Evolutionary conservation across 108 stramenopile genomes (phyloP).

Genomic region (Skeletonema menzelii): DNA sequence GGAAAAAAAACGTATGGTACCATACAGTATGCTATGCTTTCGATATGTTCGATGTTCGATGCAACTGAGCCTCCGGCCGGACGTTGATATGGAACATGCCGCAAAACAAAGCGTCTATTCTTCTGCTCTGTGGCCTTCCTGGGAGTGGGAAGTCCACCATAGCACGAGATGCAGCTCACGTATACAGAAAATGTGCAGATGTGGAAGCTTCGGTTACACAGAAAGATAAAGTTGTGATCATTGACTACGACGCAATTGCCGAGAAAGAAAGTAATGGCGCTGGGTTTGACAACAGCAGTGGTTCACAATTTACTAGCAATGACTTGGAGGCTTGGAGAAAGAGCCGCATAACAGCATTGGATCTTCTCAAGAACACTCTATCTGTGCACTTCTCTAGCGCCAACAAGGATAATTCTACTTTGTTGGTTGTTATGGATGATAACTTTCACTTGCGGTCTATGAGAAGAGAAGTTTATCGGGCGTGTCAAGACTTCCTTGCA

Average conservation of each 20-base stretch:
- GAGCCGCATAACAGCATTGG: constrained; percentile 53
- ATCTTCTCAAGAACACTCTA: constrained; percentile 46
- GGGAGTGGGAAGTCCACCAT: constrained; percentile 72
- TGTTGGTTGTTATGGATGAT: constrained; percentile 76
- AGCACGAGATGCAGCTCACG: constrained; percentile 21
- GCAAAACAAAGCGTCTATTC: constrained; percentile 24
- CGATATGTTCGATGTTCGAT: too few species aligned
- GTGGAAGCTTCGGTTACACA: neutral
- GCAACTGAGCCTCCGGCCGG: neutral
- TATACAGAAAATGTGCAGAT: constrained; percentile 11
- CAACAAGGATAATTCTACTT: neutral
- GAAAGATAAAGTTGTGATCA: constrained; percentile 28
- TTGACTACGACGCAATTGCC: constrained; percentile 66
- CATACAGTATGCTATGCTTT: too few species aligned
- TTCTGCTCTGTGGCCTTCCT: constrained; percentile 59
- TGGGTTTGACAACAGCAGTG: neutral
- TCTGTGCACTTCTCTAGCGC: constrained; percentile 11
- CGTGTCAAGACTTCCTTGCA: constrained; percentile 38
- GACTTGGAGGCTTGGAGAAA: constrained; percentile 70
- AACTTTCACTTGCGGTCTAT: constrained; percentile 81
- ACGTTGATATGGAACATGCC: neutral
- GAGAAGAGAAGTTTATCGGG: constrained; percentile 73
- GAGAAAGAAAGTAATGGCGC: constrained; percentile 8
- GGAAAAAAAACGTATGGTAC: too few species aligned
- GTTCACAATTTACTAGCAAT: constrained; percentile 7